Evolutionary conservation across 768 basidiomycete species (phyloP), one percentile per base, ranked within the genome.

Genomic region (Serendipita sp.): DNA sequence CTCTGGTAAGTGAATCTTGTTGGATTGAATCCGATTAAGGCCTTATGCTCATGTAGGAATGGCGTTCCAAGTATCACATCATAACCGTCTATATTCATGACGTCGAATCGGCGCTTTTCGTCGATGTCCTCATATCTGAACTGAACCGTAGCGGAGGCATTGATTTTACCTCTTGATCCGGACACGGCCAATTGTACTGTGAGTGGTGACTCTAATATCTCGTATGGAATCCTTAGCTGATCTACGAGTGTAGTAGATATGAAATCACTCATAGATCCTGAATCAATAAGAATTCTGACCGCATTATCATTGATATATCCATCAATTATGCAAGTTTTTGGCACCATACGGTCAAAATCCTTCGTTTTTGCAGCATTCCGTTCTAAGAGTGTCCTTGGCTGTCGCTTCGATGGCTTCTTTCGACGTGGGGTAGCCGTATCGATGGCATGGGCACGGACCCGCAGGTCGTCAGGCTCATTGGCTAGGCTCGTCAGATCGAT

Each of bases 141-240:
- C 3, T 64, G 7, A 3, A 47, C 67, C 3, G 23, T 7, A 1
- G 52, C 15, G 3, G 45, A 48, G 38, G 15, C n/a, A 45, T 68
- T 48, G 36, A 68, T 68, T 36, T 63, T 60, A 3, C 30, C 35
- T 10, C 54, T 44, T 0, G 67, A 68, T 1, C 67, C 67, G 10
- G 41, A 46, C 8, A 68, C 66, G 1, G 66, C 67, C 15, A 67
- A 44, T 28, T 68, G 66, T 10, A 68, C 46, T 1, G 66, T 46
- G 7, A 68, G 63, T 7, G 66, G 67, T 34, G 45, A 54, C 0
- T 63, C 36, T 2, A 69, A 63, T 1, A 30, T 4, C 16, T 63
- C 63, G 13, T 4, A 28, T 32, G 2, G 13, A 11, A 69, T 2
- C 1, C 45, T 54, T 0, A 68, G 51, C 35, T 68, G 67, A 28